Evolutionary conservation across 1,139 yeast species (phyloP).

Genomic region (Yamadazyma taylorii): DNA sequence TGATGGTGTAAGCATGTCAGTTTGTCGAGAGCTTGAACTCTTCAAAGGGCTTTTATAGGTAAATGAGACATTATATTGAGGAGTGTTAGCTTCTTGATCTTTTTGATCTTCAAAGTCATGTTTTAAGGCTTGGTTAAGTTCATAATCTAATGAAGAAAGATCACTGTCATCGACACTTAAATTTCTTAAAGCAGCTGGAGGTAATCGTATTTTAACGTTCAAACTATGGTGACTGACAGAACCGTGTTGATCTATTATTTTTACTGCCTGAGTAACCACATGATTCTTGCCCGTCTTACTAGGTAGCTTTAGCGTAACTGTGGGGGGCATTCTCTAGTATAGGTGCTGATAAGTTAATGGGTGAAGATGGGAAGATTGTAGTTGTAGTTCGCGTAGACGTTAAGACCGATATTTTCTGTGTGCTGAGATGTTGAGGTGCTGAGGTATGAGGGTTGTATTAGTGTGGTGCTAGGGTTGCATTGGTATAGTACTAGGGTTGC

Average conservation of each 20-base stretch:
- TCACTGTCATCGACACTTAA: slow-evolving; percentile 8
- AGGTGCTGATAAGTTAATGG: no score
- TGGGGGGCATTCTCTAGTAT: slow-evolving; percentile 15
- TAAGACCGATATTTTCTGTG: no score
- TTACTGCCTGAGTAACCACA: slow-evolving; percentile 11
- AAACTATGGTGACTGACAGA: slow-evolving; percentile 4
- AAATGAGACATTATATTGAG: slow-evolving; percentile 5
- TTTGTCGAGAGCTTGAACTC: background rate
- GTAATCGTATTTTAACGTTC: slow-evolving; percentile 19
- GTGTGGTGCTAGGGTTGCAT: no score
- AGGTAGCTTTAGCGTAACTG: slow-evolving; percentile 10
- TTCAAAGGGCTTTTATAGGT: slow-evolving; percentile 4
- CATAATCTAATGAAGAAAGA: slow-evolving; percentile 19
- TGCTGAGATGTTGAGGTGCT: no score
- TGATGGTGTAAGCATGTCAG: background rate
- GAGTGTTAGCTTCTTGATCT: no score
- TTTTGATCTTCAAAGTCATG: background rate
- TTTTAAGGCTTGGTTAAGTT: slow-evolving; percentile 16
- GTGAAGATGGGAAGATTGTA: no score
- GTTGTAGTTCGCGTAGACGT: no score
- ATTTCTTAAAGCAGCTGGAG: slow-evolving; percentile 10
- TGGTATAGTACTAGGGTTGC: no score
- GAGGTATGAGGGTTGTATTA: no score
- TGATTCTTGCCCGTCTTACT: slow-evolving; percentile 3
- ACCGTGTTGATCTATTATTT: slow-evolving; percentile 1